Conservation (phyloP, 2,329 filamentous ascomycete genomes). For the Scytalidium lignicola region DNA sequence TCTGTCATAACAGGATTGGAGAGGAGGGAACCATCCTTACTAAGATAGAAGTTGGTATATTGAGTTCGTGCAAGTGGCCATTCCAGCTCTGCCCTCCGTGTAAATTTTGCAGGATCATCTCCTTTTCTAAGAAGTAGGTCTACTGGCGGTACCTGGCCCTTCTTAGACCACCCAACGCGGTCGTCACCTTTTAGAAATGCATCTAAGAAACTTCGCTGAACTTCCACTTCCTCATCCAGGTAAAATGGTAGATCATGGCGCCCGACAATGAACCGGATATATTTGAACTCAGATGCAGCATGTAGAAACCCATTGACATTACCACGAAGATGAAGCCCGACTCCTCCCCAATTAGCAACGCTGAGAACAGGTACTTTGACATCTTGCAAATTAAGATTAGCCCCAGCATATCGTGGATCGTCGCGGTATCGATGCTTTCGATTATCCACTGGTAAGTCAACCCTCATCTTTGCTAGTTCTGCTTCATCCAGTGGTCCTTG, state of each 20-base stretch:
- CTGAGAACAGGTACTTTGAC: constrained; percentile 62
- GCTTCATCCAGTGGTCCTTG: no score
- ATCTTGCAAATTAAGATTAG: constrained; percentile 55
- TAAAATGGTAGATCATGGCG: constrained; percentile 68
- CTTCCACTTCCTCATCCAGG: constrained; percentile 59
- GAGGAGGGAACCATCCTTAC: no score
- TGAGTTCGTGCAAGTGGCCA: constrained; percentile 62
- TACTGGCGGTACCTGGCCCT: no score
- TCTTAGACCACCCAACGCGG: constrained; percentile 52
- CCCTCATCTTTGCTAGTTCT: no score
- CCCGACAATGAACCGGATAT: constrained; percentile 61
- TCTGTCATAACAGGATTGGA: no score
- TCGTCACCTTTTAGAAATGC: constrained; percentile 66
- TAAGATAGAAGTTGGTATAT: constrained; percentile 57
- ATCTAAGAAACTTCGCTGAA: constrained; percentile 62
- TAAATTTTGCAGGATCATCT: constrained; percentile 42
- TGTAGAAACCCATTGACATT: constrained; percentile 60
- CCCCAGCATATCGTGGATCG: constrained; percentile 2
- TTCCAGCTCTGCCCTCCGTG: constrained; percentile 50
- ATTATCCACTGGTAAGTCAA: no score
- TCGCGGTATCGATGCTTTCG: constrained; percentile 29
- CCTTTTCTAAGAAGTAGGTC: no score
- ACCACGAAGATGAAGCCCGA: constrained; percentile 60
- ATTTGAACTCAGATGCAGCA: constrained; percentile 61
- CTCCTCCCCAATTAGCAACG: constrained; percentile 67